phyloP scores from a whole-genome alignment of 2,329 filamentous ascomycete species.

The Fusarium metavorans region DNA sequence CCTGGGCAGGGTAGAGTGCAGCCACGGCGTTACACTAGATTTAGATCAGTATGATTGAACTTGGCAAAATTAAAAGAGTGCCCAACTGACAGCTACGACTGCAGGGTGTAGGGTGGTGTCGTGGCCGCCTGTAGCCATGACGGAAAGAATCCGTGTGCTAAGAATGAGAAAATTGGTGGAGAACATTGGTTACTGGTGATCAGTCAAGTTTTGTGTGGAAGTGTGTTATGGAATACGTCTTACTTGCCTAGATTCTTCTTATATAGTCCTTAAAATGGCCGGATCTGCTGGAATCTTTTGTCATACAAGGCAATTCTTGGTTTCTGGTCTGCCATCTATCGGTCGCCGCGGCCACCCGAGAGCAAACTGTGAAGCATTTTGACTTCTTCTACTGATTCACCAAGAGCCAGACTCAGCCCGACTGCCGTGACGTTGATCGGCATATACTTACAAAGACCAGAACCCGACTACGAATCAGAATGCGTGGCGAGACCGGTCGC shows the following conservation, averaged over 20 bases:
- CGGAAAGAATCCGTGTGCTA: not conserved
- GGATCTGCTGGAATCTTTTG: not conserved
- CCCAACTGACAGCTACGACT: not conserved
- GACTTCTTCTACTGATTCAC: not conserved
- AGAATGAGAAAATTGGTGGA: not conserved
- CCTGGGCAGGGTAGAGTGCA: not conserved
- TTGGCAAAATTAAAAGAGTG: not conserved
- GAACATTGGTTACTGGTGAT: not conserved
- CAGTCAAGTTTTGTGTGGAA: not conserved
- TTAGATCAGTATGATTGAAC: not conserved
- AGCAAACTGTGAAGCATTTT: not conserved
- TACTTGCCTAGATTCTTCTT: not conserved
- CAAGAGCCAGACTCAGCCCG: not conserved
- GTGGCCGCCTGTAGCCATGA: not conserved
- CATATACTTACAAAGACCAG: not conserved
- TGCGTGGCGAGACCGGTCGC: not conserved
- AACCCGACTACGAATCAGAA: not conserved
- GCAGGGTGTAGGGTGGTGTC: not conserved
- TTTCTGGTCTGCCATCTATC: not conserved
- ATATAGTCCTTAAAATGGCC: not conserved
- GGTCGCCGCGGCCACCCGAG: not conserved
- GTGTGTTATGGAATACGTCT: not conserved
- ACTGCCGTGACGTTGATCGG: not conserved
- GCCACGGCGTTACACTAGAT: not conserved
- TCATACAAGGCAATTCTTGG: not conserved